A percentile compares a stretch with the other conserved stretches of the same genome.
Evolutionary conservation across 2,329 filamentous ascomycete genomes (phyloP).

Genomic region (Nigrospora oryzae): DNA sequence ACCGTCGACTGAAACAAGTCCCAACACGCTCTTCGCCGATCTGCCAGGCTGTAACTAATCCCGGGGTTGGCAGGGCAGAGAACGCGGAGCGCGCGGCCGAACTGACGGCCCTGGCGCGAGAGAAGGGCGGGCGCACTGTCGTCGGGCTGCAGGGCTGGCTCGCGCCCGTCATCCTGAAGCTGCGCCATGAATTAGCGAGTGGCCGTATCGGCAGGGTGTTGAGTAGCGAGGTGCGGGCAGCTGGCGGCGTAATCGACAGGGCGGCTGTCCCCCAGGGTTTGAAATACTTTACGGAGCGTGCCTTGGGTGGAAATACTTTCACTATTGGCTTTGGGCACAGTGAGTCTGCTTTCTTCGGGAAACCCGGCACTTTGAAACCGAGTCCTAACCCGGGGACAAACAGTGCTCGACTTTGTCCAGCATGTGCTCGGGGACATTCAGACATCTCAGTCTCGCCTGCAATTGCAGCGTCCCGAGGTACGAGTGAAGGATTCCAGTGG

Average conservation of each 20-base stretch:
- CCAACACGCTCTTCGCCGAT: too few relatives aligned
- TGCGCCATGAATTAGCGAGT: constrained; percentile 31
- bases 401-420: constrained; percentile 31
- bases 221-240: constrained; percentile 33
- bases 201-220: constrained; percentile 42
- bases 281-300: constrained; percentile 36
- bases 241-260: constrained; percentile 24
- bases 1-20: too few relatives aligned
- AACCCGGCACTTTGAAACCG: too few relatives aligned
- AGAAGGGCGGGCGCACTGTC: constrained; percentile 26
- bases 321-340: constrained; percentile 12
- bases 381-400: constrained; percentile 4
- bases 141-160: constrained; percentile 42
- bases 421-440: constrained; percentile 33
- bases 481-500: constrained; percentile 24
- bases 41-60: too few relatives aligned
- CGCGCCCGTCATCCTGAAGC: constrained; percentile 28
- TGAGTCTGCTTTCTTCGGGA: neutral
- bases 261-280: constrained; percentile 20
- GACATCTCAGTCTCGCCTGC: constrained; percentile 25
- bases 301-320: constrained; percentile 34
- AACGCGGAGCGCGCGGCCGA: constrained; percentile 28
- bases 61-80: constrained; percentile 17
- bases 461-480: constrained; percentile 33
- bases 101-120: constrained; percentile 20